Base-by-base conservation (phyloP, 768 basidiomycete species). In the Xerocomus brunneocitrinus region DNA sequence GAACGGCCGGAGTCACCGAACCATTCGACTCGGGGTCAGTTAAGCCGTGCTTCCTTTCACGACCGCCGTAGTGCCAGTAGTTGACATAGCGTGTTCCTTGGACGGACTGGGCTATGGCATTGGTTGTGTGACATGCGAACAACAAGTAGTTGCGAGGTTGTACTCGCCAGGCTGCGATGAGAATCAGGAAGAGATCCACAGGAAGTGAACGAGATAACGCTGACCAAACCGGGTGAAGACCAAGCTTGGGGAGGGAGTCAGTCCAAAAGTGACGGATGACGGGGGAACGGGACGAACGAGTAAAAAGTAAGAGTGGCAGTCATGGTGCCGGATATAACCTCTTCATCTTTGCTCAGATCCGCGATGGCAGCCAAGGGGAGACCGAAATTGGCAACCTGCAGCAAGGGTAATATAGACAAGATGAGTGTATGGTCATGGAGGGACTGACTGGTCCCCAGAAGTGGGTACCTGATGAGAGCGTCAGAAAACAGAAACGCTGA, bases 291-390 rank as follows among this genome's bases (percentile, higher is more conserved):
- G 45, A 86, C 93, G 74, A 67, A 98, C 95, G 95, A 98, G 73
- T 99, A 99, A 54, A 76, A 79, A 8, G 84, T 80, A 39, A 99
- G 80, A 24, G 95, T 90, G 42, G 90, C 83, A 2, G 93, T 95
- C 95, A 99, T 99, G 32, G 93, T 82, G 14, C 95, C 95, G 47
- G 95, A 98, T 61, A 99, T 99, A 67, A 92, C 79, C 62, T 97
- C 91, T 71, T 97, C 93, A 81, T 98, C 93, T 67, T 94, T 97
- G 58, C 74, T 77, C 65, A 98, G 74, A 74, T 99, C 95, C 6
- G 93, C 66, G 41, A 99, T 75, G 40, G 95, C 95, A 63, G 95
- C 95, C 36, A 98, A 73, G 54, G 95, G 95, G 16, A 99, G 81
- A 64, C 95, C 95, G 91, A 95, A 99, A 77, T 99, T 99, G 56